These are phyloP conservation scores for Leishmania lainsoni DNA, from an alignment of 208 protist genomes.

Conservation along the genomic window DNA sequence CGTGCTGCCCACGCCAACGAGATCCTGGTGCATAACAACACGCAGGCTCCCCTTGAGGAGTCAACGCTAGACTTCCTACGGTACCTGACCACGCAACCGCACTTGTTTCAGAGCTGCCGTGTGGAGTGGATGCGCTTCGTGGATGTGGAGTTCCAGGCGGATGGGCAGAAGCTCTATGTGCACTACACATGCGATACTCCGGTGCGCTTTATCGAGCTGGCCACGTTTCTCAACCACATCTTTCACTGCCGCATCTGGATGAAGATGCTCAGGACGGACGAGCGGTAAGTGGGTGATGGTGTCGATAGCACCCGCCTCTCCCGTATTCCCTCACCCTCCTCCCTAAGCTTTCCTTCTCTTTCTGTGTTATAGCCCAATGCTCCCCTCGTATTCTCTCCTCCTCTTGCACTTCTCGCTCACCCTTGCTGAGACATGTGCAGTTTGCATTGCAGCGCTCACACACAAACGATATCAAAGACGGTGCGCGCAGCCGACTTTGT, in stretches of 20 bases:
- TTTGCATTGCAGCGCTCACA: not conserved
- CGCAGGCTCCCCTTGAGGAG: conserved; percentile 34
- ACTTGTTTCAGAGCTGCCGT: conserved; percentile 51
- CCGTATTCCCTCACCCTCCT: no score
- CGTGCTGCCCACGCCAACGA: conserved; percentile 27
- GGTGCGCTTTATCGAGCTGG: conserved; percentile 74
- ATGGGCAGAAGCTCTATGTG: conserved; percentile 79
- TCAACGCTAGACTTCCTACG: conserved; percentile 41
- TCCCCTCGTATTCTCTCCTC: conserved; percentile 2
- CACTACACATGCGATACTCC: conserved; percentile 50
- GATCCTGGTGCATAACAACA: conserved; percentile 10
- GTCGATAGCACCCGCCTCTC: not conserved
- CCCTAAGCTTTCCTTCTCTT: conserved; percentile 2
- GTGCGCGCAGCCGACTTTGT: not conserved
- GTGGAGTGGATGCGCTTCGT: conserved; percentile 73
- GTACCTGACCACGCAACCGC: conserved; percentile 20
- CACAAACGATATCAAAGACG: not conserved
- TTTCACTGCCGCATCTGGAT: conserved; percentile 86
- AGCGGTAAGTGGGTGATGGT: not conserved
- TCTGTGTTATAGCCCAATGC: not conserved
- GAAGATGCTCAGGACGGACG: conserved; percentile 30
- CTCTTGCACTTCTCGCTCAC: not conserved
- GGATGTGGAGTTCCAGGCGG: conserved; percentile 78
- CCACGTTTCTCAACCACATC: conserved; percentile 69
- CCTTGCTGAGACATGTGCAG: not conserved